Evolutionary conservation across 345 rosid genomes (phyloP).

Genomic region (Salix exigua): DNA sequence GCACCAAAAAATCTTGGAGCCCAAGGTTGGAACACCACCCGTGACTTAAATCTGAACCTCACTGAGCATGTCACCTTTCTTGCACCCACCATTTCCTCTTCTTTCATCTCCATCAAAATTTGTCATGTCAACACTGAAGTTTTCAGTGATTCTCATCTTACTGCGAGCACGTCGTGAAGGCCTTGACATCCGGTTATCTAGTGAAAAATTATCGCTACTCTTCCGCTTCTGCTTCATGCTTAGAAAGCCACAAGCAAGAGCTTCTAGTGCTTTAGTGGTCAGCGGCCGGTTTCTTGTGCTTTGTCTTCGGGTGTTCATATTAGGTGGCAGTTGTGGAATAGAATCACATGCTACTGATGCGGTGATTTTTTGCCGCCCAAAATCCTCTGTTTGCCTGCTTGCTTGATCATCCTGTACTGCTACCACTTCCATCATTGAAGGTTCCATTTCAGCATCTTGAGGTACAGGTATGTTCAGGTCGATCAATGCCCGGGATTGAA

Average conservation of each 20-base stretch:
- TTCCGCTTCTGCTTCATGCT: conserved; percentile 47
- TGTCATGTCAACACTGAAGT: conserved; percentile 2
- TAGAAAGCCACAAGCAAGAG: conserved; percentile 50
- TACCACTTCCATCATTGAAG: conserved; percentile 13
- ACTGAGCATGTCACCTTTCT: conserved; percentile 1
- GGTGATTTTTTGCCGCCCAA: background rate
- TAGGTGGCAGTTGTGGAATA: conserved; percentile 19
- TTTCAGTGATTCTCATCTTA: conserved; percentile 8
- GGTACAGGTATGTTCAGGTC: conserved; percentile 50
- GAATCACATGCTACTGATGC: background rate
- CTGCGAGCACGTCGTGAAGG: conserved; percentile 34
- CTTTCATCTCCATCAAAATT: conserved; percentile 12
- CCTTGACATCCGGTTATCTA: conserved; percentile 28
- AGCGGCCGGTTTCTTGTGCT: conserved; percentile 53
- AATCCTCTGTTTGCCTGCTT: conserved; percentile 9
- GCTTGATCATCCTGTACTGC: conserved; percentile 17
- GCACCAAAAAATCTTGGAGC: background rate
- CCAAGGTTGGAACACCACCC: background rate
- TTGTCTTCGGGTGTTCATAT: conserved; percentile 37
- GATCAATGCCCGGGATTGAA: conserved; percentile 29
- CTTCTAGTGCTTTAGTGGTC: conserved; percentile 58
- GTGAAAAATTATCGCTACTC: conserved; percentile 26
- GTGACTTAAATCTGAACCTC: background rate
- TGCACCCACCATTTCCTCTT: conserved; percentile 5
- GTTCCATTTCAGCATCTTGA: conserved; percentile 36